Evolutionary conservation across 495 filamentous ascomycete species (phyloP), one percentile per base, ranked within the genome.

Genomic region (Sabuloglossum arenarium): DNA sequence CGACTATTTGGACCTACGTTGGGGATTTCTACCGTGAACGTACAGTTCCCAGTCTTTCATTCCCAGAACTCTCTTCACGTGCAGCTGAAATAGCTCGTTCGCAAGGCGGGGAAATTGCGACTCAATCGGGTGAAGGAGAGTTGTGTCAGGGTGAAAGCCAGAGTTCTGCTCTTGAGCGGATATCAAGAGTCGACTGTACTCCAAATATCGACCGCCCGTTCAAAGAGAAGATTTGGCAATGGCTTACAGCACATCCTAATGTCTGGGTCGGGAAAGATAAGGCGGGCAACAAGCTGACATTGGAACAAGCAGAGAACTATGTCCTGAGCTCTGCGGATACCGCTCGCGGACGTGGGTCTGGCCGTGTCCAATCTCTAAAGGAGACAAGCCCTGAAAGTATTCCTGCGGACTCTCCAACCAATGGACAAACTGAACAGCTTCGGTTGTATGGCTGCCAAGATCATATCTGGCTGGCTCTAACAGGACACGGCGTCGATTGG

Each of bases 401-500:
- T 27, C 47, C 23, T 4, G 47, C 23, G 25, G 16, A 29, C 23
- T 11, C 23, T 14, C 11, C 47, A 29, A 12, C 24, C 0, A 16
- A 51, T 51, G 47, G 28, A 29, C 24, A 6, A 30, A 3, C 23
- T 29, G 47, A 11, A 11, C 37, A 61, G 42, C 58, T 55, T 6
- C 73, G 73, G 39, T 64, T 85, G 8, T 81, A 75, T 61, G 76
- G 79, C 37, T 79, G 73, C n/a, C 62, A 74, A 59, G 73, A 81
- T 46, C 70, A 79, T 47, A 76, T 84, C 30, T 96, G 89, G 89
- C 69, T 78, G 53, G 82, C 85, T 2, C 64, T 95, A 50, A 76
- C 90, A 37, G 88, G 87, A 5, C 89, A 95, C 68, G 79, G 77
- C 16, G 74, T 79, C 24, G 87, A 96, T 65, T 73, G 78, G 16